A percentile compares a stretch with the other conserved stretches of the same genome.
Conservation (phyloP, 768 basidiomycete species). For the Megacollybia marginata region DNA sequence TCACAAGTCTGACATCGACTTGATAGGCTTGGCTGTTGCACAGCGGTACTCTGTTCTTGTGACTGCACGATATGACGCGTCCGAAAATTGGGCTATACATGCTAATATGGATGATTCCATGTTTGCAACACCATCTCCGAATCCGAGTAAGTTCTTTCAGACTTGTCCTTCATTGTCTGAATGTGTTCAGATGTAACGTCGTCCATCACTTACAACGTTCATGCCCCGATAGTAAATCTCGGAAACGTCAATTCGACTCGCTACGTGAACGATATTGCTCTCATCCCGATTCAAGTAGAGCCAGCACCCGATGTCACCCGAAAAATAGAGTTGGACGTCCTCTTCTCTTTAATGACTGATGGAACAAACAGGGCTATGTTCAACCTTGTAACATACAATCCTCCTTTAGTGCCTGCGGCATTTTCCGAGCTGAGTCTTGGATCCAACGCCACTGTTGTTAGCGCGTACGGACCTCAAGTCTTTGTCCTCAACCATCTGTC, state of each 20-base stretch:
- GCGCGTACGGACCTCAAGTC: slow-evolving; percentile 74
- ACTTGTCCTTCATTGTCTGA: not conserved
- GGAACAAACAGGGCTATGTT: slow-evolving; percentile 78
- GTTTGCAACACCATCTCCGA: slow-evolving; percentile 74
- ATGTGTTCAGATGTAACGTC: slow-evolving; percentile 62
- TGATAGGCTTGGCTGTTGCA: slow-evolving; percentile 71
- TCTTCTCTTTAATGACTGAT: slow-evolving; percentile 78
- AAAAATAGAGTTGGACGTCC: slow-evolving; percentile 61
- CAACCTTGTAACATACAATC: slow-evolving; percentile 60
- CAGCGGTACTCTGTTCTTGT: slow-evolving; percentile 93
- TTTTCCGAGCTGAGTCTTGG: slow-evolving; percentile 78
- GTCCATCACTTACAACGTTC: slow-evolving; percentile 64
- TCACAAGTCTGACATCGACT: slow-evolving; percentile 61
- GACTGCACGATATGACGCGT: slow-evolving; percentile 78
- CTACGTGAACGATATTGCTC: slow-evolving; percentile 54
- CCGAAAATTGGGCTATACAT: slow-evolving; percentile 81
- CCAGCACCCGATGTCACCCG: slow-evolving; percentile 44
- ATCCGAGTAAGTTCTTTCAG: slow-evolving; percentile 50
- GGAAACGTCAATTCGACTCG: slow-evolving; percentile 49
- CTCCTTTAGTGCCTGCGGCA: slow-evolving; percentile 65
- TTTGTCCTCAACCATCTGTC: slow-evolving; percentile 70
- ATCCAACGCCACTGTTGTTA: slow-evolving; percentile 50
- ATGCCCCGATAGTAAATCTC: slow-evolving; percentile 37
- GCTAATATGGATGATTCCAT: slow-evolving; percentile 84
- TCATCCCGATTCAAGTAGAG: slow-evolving; percentile 53